Percentiles rank a stretch among this genome's conserved stretches.
Evolutionary conservation across 805 yeast species (phyloP).

Genomic region (Ogataea minuta): DNA sequence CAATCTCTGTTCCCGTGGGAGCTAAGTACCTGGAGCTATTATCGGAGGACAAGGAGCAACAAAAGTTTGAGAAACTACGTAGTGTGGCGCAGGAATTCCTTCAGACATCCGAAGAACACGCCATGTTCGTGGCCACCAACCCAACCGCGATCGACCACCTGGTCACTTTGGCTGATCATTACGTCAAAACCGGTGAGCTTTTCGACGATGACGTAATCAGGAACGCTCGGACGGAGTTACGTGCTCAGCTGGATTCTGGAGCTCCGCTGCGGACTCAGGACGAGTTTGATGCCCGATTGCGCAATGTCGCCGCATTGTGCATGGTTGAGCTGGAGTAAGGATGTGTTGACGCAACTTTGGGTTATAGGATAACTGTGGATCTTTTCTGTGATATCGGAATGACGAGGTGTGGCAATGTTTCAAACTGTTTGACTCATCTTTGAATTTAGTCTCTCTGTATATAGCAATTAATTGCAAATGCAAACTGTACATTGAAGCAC

Average conservation of each 20-base stretch:
- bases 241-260: not conserved
- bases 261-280: conserved; percentile 2
- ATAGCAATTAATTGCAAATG: conserved; percentile 1
- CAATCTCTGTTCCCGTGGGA: conserved; percentile 9
- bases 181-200: conserved; percentile 7
- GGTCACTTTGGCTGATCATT: conserved; percentile 9
- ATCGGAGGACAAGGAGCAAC: conserved; percentile 1
- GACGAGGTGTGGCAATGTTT: conserved; percentile 3
- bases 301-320: conserved; percentile 5
- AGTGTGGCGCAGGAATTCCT: conserved; percentile 3
- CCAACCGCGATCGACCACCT: conserved; percentile 3
- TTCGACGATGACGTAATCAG: conserved; percentile 5
- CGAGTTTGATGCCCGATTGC: conserved; percentile 5
- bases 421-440: not conserved
- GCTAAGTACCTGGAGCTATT: conserved; percentile 6
- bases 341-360: too few species aligned
- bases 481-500: not conserved
- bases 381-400: conserved; percentile 11
- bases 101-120: conserved; percentile 1
- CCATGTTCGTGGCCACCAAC: conserved; percentile 1
- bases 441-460: not conserved
- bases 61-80: not conserved
- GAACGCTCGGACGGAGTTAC: conserved; percentile 5
- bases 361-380: conserved; percentile 4
- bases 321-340: too few species aligned